phyloP scores from a whole-genome alignment of 495 filamentous ascomycete genomes.

The Margaritispora aquatica region DNA sequence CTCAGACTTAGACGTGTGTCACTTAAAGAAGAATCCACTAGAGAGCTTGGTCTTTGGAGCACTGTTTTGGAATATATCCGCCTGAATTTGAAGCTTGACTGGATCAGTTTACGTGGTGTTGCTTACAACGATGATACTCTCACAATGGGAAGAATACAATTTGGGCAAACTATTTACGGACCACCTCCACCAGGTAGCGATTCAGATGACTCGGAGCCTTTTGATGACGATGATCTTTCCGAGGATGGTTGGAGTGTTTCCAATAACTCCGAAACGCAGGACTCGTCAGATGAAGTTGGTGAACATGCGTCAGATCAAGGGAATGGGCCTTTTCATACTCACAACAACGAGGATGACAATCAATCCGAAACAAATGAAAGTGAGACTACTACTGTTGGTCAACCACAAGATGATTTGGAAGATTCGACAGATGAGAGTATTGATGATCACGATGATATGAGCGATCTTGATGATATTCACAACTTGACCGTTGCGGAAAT shows the following conservation, averaged over 20 bases:
- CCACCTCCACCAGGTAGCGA: slow-evolving; percentile 9
- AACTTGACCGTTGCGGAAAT: background rate
- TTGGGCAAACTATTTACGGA: background rate
- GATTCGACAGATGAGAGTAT: background rate
- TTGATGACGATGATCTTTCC: slow-evolving; percentile 21
- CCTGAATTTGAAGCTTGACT: slow-evolving; percentile 53
- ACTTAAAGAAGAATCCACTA: slow-evolving; percentile 42
- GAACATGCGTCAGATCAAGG: slow-evolving; percentile 10
- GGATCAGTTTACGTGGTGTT: slow-evolving; percentile 54
- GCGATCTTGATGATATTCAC: background rate
- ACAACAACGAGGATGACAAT: slow-evolving; percentile 17
- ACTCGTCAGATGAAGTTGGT: slow-evolving; percentile 4
- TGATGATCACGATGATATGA: background rate
- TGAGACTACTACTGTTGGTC: slow-evolving; percentile 6
- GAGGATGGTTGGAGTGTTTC: slow-evolving; percentile 18
- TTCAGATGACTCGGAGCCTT: slow-evolving; percentile 31
- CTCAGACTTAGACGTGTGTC: slow-evolving; percentile 52
- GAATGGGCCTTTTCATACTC: no score
- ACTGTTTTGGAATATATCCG: slow-evolving; percentile 52
- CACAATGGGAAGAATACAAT: slow-evolving; percentile 15
- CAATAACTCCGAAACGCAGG: slow-evolving; percentile 21
- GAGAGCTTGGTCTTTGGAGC: slow-evolving; percentile 42
- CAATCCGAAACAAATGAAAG: slow-evolving; percentile 21
- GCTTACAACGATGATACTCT: slow-evolving; percentile 48
- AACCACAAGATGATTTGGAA: background rate